phyloP scores from a whole-genome alignment of 176 grass and related monocot genomes.

The Oryza meyeriana region DNA sequence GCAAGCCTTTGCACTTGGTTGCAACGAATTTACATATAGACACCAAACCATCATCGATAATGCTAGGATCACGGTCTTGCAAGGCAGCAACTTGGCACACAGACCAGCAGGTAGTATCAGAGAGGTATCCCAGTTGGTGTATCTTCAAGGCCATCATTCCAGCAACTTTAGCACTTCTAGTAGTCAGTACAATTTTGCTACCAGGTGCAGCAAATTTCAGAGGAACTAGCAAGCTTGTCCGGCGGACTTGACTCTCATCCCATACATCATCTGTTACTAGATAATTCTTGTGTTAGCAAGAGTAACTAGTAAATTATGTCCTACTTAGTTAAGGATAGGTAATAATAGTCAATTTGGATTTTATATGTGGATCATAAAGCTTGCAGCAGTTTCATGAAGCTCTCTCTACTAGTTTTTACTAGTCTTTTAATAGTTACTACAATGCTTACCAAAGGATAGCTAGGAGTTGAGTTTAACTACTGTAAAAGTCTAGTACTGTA shows the following conservation, averaged over 20 bases:
- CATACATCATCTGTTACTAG: no score
- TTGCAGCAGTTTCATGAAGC: no score
- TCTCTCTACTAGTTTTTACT: no score
- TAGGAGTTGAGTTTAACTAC: no score
- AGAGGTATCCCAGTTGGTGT: conserved; percentile 18
- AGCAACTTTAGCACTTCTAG: conserved; percentile 23
- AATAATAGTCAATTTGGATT: no score
- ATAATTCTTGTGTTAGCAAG: no score
- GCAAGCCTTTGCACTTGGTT: conserved; percentile 33
- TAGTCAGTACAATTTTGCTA: conserved; percentile 44
- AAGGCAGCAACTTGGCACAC: conserved; percentile 36
- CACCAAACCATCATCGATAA: neutral
- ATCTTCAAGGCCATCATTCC: conserved; percentile 16
- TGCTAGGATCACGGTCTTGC: conserved; percentile 8
- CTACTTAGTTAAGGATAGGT: no score
- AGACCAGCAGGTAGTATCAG: conserved; percentile 28
- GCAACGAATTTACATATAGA: conserved; percentile 24
- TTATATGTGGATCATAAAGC: no score
- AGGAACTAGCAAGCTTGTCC: conserved; percentile 21
- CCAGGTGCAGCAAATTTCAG: conserved; percentile 30
- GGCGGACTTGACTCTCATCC: conserved; percentile 15
- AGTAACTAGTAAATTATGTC: no score
- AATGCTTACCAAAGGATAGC: no score
- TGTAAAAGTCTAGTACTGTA: no score
- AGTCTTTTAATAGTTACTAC: no score